Evolutionary conservation across 345 rosid genomes (phyloP).

Genomic region (Eutrema yunnanense): DNA sequence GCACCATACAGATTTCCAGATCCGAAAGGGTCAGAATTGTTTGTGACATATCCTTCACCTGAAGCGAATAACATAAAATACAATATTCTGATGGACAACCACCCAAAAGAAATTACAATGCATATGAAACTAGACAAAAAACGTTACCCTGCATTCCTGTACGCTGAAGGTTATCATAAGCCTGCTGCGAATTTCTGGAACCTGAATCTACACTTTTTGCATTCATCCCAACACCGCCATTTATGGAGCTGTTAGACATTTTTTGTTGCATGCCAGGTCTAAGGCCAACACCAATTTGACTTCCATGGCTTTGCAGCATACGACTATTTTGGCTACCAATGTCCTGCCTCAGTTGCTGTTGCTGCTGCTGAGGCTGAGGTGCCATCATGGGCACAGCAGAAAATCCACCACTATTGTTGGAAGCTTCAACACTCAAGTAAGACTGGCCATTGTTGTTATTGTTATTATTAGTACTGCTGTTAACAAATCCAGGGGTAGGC

Average conservation of each 20-base stretch:
- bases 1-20: slow-evolving; percentile 61
- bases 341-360: slow-evolving; percentile 51
- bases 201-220: slow-evolving; percentile 47
- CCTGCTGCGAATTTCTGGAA: slow-evolving; percentile 62
- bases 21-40: slow-evolving; percentile 53
- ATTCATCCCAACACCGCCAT: slow-evolving; percentile 66
- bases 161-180: slow-evolving; percentile 63
- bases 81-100: background rate
- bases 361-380: slow-evolving; percentile 52
- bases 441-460: slow-evolving; percentile 43
- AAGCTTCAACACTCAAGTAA: slow-evolving; percentile 58
- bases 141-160: slow-evolving; percentile 57
- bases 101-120: background rate
- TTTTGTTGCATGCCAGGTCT: slow-evolving; percentile 79
- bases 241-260: slow-evolving; percentile 58
- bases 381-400: slow-evolving; percentile 59
- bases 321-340: slow-evolving; percentile 68
- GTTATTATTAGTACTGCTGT: slow-evolving; percentile 37
- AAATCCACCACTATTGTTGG: slow-evolving; percentile 57
- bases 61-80: slow-evolving; percentile 16
- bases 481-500: slow-evolving; percentile 92
- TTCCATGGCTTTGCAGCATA: slow-evolving; percentile 64
- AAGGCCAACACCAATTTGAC: slow-evolving; percentile 68
- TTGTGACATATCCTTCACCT: slow-evolving; percentile 82
- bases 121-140: slow-evolving; percentile 12